Percentiles rank a stretch among this genome's conserved stretches.
phyloP scores from a whole-genome alignment of 208 protist genomes.

The Acanthamoeba culbertsoni region DNA sequence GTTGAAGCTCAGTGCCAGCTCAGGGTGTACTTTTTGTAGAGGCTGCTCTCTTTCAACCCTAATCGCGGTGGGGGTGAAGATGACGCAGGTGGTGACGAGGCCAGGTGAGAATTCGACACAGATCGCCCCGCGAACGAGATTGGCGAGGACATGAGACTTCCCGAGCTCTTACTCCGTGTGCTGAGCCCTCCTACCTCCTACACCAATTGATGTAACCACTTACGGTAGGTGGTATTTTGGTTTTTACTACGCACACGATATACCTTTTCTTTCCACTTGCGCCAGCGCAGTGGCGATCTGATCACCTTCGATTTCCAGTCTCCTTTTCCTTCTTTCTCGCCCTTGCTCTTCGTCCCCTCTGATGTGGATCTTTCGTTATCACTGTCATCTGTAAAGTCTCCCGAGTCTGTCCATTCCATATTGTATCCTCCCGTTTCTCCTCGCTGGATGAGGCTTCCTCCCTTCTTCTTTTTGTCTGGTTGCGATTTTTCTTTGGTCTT shows the following conservation, averaged over 20 bases:
- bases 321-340: background rate
- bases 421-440: background rate
- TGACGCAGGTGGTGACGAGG: background rate
- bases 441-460: no score
- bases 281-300: background rate
- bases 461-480: no score
- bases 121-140: background rate
- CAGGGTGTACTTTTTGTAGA: no score
- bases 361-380: no score
- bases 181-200: background rate
- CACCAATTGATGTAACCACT: no score
- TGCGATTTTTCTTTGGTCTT: background rate
- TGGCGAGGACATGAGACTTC: background rate
- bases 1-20: no score
- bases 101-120: background rate
- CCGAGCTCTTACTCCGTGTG: background rate
- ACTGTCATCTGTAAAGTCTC: no score
- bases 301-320: background rate
- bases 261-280: background rate
- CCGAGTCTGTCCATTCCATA: background rate
- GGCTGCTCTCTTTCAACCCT: no score
- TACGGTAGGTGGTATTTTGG: background rate
- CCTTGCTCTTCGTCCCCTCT: background rate
- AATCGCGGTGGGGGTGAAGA: background rate
- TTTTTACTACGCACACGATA: background rate